phyloP scores from a whole-genome alignment of 2,329 filamentous ascomycete genomes.

The Ascochyta viciae-villosae region DNA sequence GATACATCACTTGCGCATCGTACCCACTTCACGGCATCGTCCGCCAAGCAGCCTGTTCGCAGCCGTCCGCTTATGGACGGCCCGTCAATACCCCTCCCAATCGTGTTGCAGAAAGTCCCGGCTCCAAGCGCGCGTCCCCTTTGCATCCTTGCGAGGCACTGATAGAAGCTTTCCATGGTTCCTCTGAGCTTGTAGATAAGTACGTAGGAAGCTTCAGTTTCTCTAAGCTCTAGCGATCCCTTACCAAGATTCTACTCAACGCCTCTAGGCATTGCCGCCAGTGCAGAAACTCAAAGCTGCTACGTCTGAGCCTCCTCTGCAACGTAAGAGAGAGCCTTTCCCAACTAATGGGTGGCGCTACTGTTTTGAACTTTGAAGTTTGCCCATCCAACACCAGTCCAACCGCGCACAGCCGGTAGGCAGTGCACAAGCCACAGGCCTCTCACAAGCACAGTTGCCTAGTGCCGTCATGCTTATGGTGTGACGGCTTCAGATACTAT shows the following conservation, averaged over 20 bases:
- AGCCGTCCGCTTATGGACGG: constrained; percentile 28
- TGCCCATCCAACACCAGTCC: constrained; percentile 2
- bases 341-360: neutral
- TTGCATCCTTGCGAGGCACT: too few relatives aligned
- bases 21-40: constrained; percentile 3
- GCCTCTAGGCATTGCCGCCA: too few relatives aligned
- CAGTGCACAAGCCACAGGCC: neutral
- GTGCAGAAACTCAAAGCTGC: too few relatives aligned
- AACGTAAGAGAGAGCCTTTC: too few relatives aligned
- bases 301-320: neutral
- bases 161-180: too few relatives aligned
- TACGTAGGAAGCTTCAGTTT: too few relatives aligned
- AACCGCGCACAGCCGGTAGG: neutral
- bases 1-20: constrained; percentile 14
- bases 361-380: neutral
- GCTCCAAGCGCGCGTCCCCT: too few relatives aligned
- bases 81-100: constrained; percentile 22
- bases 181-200: too few relatives aligned
- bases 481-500: constrained; percentile 1
- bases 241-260: too few relatives aligned
- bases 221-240: too few relatives aligned
- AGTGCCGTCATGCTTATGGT: neutral
- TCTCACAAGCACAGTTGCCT: neutral
- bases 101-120: neutral
- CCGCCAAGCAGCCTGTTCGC: constrained; percentile 4